Conservation (phyloP, 2,329 filamentous ascomycete species). For the Akanthomyces uredinophilus region DNA sequence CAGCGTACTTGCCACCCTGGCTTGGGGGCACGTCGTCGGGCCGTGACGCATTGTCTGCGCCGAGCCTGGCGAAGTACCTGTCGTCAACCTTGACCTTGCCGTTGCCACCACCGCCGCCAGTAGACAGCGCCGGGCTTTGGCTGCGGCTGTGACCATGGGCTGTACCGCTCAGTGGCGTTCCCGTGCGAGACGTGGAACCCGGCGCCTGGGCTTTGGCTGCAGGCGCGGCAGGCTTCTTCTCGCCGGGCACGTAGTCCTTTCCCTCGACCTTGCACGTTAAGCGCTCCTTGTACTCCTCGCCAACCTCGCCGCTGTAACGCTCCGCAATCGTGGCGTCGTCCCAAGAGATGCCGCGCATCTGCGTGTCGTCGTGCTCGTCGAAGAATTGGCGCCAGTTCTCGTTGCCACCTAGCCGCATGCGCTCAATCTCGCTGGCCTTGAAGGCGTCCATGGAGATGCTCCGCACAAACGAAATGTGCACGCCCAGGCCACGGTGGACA, state of each 20-base stretch:
- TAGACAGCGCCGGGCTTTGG: slow-evolving; percentile 31
- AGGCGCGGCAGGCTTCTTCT: slow-evolving; percentile 45
- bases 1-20: slow-evolving; percentile 87
- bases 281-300: slow-evolving; percentile 93
- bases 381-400: slow-evolving; percentile 84
- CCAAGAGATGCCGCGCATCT: slow-evolving; percentile 65
- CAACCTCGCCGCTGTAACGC: slow-evolving; percentile 81
- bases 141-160: slow-evolving; percentile 37
- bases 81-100: slow-evolving; percentile 67
- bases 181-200: slow-evolving; percentile 29
- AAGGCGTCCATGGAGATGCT: slow-evolving; percentile 99
- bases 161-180: slow-evolving; percentile 36
- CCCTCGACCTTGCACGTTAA: slow-evolving; percentile 84
- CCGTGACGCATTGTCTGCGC: slow-evolving; percentile 73
- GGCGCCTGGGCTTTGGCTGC: slow-evolving; percentile 23
- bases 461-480: slow-evolving; percentile 97
- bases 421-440: slow-evolving; percentile 85
- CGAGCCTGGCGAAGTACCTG: slow-evolving; percentile 82
- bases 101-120: slow-evolving; percentile 25
- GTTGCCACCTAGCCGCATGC: slow-evolving; percentile 92
- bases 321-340: slow-evolving; percentile 87
- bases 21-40: slow-evolving; percentile 72
- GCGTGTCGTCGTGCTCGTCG: slow-evolving; percentile 62
- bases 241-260: slow-evolving; percentile 72
- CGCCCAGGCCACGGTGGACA: slow-evolving; percentile 87